Evolutionary conservation across 495 filamentous ascomycete species (phyloP).

Genomic region (Xylona heveae): DNA sequence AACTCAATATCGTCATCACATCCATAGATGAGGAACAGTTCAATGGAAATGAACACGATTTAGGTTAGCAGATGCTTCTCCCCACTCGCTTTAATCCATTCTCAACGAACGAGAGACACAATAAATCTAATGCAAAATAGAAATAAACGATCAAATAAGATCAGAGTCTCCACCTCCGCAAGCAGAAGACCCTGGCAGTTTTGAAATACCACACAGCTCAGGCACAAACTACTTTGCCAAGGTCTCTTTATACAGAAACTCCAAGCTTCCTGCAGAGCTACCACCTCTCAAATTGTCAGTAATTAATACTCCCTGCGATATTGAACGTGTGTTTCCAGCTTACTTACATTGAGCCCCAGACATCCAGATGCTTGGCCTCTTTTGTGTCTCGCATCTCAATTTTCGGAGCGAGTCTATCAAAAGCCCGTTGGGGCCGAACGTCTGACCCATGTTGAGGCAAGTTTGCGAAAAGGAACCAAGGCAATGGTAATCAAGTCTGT

Average conservation of each 20-base stretch:
- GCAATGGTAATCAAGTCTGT: constrained; percentile 67
- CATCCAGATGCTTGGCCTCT: constrained; percentile 20
- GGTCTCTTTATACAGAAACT: constrained; percentile 58
- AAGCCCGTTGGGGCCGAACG: constrained; percentile 34
- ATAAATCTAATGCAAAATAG: too few species aligned
- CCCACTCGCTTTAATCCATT: too few species aligned
- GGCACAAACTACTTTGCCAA: constrained; percentile 48
- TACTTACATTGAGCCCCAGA: constrained; percentile 7
- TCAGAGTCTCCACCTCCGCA: constrained; percentile 5
- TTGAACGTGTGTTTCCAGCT: background rate
- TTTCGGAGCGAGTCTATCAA: constrained; percentile 49
- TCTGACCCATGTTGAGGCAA: constrained; percentile 40
- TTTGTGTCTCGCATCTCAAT: constrained; percentile 51
- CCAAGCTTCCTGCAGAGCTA: constrained; percentile 42
- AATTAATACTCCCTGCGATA: background rate
- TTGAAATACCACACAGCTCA: constrained; percentile 13
- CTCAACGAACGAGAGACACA: too few species aligned
- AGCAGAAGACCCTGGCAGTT: constrained; percentile 9
- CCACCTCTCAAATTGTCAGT: constrained; percentile 42
- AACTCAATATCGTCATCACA: constrained; percentile 41
- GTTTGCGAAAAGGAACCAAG: constrained; percentile 54
- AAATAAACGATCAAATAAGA: constrained; percentile 6
- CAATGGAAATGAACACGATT: constrained; percentile 36
- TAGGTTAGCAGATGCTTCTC: constrained; percentile 19
- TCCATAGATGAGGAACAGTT: constrained; percentile 47